Evolutionary conservation across 225 moss, liverwort and hornwort species (phyloP).

Genomic region (Physcomitrellopsis africana): DNA sequence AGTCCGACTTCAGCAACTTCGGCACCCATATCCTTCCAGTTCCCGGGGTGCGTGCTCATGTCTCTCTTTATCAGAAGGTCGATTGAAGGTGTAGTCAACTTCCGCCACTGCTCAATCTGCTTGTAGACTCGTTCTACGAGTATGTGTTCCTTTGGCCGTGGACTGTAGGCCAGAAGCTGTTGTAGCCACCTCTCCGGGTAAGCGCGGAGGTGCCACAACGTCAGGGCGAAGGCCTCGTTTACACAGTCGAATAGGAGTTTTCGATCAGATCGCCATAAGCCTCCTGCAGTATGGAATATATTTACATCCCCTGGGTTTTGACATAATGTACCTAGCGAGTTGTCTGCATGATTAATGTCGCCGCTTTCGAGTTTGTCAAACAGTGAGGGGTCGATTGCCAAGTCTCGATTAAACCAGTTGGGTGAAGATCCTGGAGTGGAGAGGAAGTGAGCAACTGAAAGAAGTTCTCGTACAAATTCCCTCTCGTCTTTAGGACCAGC

Average conservation of each 20-base stretch:
- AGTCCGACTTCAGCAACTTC: conserved; percentile 38
- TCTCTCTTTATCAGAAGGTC: conserved; percentile 40
- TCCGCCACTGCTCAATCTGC: conserved; percentile 49
- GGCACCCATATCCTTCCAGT: conserved; percentile 34
- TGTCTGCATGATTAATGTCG: conserved; percentile 10
- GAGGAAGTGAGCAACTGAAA: conserved; percentile 29
- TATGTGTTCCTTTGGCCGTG: conserved; percentile 15
- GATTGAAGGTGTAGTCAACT: conserved; percentile 2
- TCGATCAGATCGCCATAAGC: conserved; percentile 42
- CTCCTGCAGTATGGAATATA: conserved; percentile 22
- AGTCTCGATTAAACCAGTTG: conserved; percentile 34
- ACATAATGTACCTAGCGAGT: neutral
- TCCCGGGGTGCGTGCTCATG: conserved; percentile 20
- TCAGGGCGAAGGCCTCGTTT: conserved; percentile 39
- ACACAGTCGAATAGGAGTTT: conserved; percentile 46
- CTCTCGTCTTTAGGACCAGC: conserved; percentile 26
- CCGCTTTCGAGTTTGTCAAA: conserved; percentile 41
- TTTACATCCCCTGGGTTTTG: neutral
- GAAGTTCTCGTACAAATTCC: conserved; percentile 41
- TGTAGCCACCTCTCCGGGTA: conserved; percentile 21
- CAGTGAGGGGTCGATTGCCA: conserved; percentile 35
- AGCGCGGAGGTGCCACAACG: conserved; percentile 16
- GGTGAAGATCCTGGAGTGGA: conserved; percentile 26
- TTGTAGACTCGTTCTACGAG: conserved; percentile 38
- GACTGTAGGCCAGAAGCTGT: neutral